These are phyloP conservation scores for Discostella stelligeroides DNA, from an alignment of 108 stramenopile species.

Conservation along the genomic window DNA sequence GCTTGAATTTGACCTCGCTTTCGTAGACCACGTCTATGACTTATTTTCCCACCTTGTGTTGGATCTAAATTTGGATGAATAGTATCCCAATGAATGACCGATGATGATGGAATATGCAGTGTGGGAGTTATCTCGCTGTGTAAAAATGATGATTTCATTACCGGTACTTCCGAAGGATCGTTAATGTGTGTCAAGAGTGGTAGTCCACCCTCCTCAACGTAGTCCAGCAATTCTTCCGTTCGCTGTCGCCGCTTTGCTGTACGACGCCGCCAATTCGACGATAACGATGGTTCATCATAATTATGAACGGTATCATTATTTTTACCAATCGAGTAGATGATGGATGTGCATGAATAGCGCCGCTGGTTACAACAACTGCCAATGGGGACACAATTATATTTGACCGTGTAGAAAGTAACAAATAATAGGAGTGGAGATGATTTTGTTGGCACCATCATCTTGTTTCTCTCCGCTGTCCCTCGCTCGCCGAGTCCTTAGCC, in stretches of 20 bases:
- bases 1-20: conserved; percentile 47
- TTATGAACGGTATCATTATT: neutral
- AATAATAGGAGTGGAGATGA: no score
- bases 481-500: no score
- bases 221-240: conserved; percentile 29
- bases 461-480: no score
- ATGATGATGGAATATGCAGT: conserved; percentile 19
- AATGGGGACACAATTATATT: no score
- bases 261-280: conserved; percentile 35
- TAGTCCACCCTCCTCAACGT: conserved; percentile 12
- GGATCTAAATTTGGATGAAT: conserved; percentile 35
- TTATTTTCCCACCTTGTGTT: conserved; percentile 35
- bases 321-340: no score
- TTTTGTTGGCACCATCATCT: no score
- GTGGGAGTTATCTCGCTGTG: conserved; percentile 7
- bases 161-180: no score
- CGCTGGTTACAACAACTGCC: no score
- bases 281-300: no score
- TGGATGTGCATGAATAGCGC: no score
- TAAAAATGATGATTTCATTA: neutral
- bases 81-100: conserved; percentile 28
- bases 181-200: neutral
- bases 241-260: conserved; percentile 41
- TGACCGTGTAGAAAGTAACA: no score
- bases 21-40: conserved; percentile 27